phyloP scores from a whole-genome alignment of 805 yeast genomes.

The Ogataea polymorpha region DNA sequence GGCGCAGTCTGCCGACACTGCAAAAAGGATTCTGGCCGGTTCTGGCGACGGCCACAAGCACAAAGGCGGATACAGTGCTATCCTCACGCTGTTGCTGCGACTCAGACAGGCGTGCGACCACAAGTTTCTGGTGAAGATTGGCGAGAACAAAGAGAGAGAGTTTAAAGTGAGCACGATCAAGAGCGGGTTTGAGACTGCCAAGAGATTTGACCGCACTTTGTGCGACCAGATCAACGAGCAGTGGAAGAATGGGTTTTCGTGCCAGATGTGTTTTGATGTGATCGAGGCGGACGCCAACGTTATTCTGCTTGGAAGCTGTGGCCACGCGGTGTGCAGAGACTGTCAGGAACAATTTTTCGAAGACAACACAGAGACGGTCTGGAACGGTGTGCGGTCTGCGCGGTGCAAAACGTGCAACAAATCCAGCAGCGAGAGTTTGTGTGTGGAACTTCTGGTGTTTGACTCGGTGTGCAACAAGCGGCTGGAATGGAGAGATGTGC shows the following conservation, averaged over 20 bases:
- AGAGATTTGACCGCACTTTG: conserved; percentile 17
- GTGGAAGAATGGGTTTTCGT: conserved; percentile 41
- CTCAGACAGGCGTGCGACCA: conserved; percentile 88
- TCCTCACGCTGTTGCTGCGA: conserved; percentile 70
- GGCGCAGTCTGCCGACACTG: conserved; percentile 47
- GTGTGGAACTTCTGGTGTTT: conserved; percentile 49
- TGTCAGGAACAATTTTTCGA: conserved; percentile 55
- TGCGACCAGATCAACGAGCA: conserved; percentile 35
- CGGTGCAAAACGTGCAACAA: conserved; percentile 56
- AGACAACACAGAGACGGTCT: conserved; percentile 35
- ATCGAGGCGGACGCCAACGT: conserved; percentile 42
- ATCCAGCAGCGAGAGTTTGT: conserved; percentile 35
- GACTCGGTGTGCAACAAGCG: conserved; percentile 41
- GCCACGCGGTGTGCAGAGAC: conserved; percentile 66
- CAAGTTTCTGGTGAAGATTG: conserved; percentile 66
- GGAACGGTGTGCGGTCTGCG: conserved; percentile 35
- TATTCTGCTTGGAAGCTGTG: conserved; percentile 58
- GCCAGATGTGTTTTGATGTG: conserved; percentile 66
- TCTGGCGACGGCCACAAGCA: conserved; percentile 3
- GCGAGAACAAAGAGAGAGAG: conserved; percentile 42
- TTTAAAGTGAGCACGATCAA: conserved; percentile 35
- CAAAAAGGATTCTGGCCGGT: conserved; percentile 41
- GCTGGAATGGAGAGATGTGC: conserved; percentile 23
- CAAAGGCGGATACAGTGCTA: conserved; percentile 46
- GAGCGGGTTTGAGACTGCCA: conserved; percentile 26